Base-by-base conservation (phyloP, 352 stramenopile genomes). In the Heterotrichella gracilis region DNA sequence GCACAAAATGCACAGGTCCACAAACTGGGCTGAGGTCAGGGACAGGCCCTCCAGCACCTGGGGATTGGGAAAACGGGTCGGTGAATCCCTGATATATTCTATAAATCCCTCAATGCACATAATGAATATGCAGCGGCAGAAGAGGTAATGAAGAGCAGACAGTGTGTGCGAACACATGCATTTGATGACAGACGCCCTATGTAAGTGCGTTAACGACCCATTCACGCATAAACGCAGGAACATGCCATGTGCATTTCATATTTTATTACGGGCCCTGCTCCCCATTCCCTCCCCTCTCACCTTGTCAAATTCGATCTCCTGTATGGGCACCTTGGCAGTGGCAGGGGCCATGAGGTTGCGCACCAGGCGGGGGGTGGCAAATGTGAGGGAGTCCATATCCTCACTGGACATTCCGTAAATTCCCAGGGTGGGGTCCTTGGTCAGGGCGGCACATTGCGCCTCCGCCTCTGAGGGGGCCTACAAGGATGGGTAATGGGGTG, bases 311-410 rank as follows among this genome's bases (percentile, higher is more conserved):
- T 89, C 82, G 41, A 94, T 83, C 73, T 93, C 84, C 2, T 91
- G 74, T 25, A 93, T 86, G 0, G 85, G 83, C 41, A 90, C 79
- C 67, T 92, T 91, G 74, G 86, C 85, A 67, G 79, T 74, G 22
- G 82, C 82, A 2, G 82, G 81, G 25, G 91, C 80, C 19, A 85
- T 94, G 70, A 94, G 72, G 17, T 83, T 82, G 24, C 90, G 85
- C 22, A 96, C 82, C 25, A 96, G 75, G 69, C 95, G 81, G 0
- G 92, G 90, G n/a, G 91, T 90, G 19, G 81, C 81, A 76, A 98
- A 98, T 22, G 91, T 98, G 70, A 99, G 79, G 14, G 87, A 87
- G 75, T 99, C 93, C 91, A 97, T 98, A 80, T 99, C 93, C 79
- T 99, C 93, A 0, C 91, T 98, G 20, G 83, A 91, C 0, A 85